Percentiles rank a stretch among this genome's conserved stretches.
These are phyloP conservation scores for Dictyostelium intermedium DNA, from an alignment of 78 protist species.

Conservation along the genomic window DNA sequence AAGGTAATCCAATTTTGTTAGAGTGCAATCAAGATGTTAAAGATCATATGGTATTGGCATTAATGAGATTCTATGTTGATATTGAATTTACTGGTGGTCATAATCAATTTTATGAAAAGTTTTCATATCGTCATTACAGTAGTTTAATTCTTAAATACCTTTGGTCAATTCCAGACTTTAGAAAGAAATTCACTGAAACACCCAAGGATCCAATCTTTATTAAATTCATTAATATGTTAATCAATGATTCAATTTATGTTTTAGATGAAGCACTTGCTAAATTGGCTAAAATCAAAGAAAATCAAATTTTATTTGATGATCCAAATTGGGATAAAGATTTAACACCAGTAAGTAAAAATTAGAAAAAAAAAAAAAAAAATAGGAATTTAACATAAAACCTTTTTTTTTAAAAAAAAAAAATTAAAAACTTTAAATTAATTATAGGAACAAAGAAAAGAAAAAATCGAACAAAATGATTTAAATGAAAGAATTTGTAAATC, in stretches of 20 bases:
- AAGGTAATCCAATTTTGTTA: constrained; percentile 24
- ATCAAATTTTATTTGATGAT: constrained; percentile 4
- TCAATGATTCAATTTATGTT: constrained; percentile 75
- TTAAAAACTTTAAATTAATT: too few species aligned
- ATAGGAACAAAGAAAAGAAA: constrained; percentile 38
- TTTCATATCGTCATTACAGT: constrained; percentile 44
- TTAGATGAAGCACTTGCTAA: constrained; percentile 77
- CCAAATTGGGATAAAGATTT: constrained; percentile 34
- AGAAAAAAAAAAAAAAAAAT: not conserved
- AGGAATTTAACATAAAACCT: not conserved
- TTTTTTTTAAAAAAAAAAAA: not conserved
- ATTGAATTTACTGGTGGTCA: constrained; percentile 81
- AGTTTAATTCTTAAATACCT: constrained; percentile 52
- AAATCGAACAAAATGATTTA: constrained; percentile 40
- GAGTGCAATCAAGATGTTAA: constrained; percentile 21
- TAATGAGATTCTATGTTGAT: constrained; percentile 78
- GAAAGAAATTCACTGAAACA: constrained; percentile 27
- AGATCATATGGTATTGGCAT: constrained; percentile 42
- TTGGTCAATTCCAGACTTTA: constrained; percentile 60
- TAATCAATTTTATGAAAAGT: constrained; percentile 81
- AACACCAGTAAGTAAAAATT: not conserved
- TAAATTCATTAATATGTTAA: constrained; percentile 70
- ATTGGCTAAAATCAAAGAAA: constrained; percentile 41
- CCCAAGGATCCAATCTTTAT: constrained; percentile 35
- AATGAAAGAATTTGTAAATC: constrained; percentile 43